Evolutionary conservation across 148 eudicot species (phyloP).

Genomic region (Chenopodium berlandieri): DNA sequence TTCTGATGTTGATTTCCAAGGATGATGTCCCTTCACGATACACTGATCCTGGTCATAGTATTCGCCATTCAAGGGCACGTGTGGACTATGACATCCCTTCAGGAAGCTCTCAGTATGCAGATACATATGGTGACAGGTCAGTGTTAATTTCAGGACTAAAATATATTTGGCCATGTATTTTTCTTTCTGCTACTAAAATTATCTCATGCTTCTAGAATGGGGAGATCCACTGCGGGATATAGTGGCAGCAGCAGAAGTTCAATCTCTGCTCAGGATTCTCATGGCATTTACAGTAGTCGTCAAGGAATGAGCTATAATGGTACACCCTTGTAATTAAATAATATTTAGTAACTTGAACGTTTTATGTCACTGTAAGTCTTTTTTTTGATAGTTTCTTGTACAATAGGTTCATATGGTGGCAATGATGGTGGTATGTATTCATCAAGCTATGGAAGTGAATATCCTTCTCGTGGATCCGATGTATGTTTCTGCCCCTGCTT

Average conservation of each 20-base stretch:
- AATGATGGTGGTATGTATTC: constrained; percentile 75
- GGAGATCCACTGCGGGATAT: constrained; percentile 76
- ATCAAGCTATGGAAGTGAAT: constrained; percentile 73
- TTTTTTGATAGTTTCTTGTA: neutral
- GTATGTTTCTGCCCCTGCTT: constrained; percentile 39
- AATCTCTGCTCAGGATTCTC: constrained; percentile 68
- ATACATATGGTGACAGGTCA: constrained; percentile 80
- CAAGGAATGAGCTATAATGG: constrained; percentile 77
- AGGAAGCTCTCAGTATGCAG: constrained; percentile 72
- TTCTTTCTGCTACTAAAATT: neutral
- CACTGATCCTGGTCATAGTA: constrained; percentile 51
- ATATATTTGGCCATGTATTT: neutral
- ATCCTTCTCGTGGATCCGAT: constrained; percentile 78
- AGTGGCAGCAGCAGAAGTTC: constrained; percentile 68
- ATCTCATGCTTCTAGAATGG: constrained; percentile 41
- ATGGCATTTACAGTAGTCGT: constrained; percentile 76
- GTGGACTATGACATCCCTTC: constrained; percentile 74
- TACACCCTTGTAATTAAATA: constrained; percentile 15
- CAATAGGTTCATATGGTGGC: constrained; percentile 66
- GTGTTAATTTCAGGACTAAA: constrained; percentile 6
- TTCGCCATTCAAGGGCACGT: constrained; percentile 89
- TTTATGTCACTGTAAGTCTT: neutral
- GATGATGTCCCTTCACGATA: constrained; percentile 87
- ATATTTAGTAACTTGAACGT: neutral
- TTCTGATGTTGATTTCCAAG: constrained; percentile 27